Conservation (phyloP, 208 protist genomes). For the Polymyxa betae region DNA sequence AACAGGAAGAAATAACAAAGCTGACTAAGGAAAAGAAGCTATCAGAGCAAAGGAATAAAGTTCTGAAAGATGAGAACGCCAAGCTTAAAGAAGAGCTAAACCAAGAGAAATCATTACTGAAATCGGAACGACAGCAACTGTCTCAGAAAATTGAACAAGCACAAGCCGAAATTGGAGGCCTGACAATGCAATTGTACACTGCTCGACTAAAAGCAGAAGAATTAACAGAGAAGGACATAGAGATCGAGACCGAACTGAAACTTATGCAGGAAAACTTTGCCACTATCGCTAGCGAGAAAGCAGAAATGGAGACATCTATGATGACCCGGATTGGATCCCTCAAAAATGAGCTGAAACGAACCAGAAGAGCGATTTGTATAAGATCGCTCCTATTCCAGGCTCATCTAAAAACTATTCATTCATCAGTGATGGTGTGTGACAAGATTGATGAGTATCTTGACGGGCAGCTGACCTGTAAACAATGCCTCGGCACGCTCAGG, state of each 20-base stretch:
- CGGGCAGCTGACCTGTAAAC: slow-evolving; percentile 5
- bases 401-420: not conserved
- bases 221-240: not conserved
- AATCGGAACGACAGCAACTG: not conserved
- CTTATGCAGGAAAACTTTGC: not conserved
- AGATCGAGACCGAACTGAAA: not conserved
- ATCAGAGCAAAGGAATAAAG: not conserved
- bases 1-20: slow-evolving; percentile 31
- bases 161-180: not conserved
- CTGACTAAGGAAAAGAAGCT: not conserved
- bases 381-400: slow-evolving; percentile 42
- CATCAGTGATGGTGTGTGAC: slow-evolving; percentile 13
- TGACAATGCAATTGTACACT: not conserved
- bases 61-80: not conserved
- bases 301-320: not conserved
- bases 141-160: not conserved
- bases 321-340: not conserved
- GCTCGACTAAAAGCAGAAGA: not conserved
- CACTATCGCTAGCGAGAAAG: not conserved
- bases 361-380: not conserved
- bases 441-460: slow-evolving; percentile 50
- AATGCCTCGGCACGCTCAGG: not conserved
- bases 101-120: not conserved
- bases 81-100: not conserved
- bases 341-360: not conserved